phyloP scores from a whole-genome alignment of 2,329 filamentous ascomycete species.

The Ascochyta clinopodiicola region DNA sequence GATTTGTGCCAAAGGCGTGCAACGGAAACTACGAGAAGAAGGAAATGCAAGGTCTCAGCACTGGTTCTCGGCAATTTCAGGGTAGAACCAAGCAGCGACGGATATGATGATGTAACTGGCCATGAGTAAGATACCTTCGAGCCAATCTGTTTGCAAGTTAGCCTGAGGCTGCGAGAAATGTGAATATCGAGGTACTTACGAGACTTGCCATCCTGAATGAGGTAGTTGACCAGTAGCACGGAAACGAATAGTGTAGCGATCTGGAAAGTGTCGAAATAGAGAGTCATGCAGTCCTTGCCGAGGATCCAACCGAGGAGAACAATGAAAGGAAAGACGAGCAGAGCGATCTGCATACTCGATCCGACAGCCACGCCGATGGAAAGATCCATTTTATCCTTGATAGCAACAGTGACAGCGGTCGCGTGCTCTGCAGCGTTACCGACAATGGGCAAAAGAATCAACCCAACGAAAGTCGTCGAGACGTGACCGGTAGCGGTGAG shows the following conservation, averaged over 20 bases:
- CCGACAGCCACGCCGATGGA: slow-evolving; percentile 71
- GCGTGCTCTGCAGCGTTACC: slow-evolving; percentile 72
- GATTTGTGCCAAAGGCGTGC: not conserved
- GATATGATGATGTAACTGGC: slow-evolving; percentile 68
- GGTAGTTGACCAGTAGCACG: slow-evolving; percentile 65
- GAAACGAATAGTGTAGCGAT: slow-evolving; percentile 69
- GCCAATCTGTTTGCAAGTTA: slow-evolving; percentile 54
- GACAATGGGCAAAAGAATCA: slow-evolving; percentile 70
- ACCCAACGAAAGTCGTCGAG: slow-evolving; percentile 66
- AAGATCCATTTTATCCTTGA: slow-evolving; percentile 74
- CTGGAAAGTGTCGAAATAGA: slow-evolving; percentile 89
- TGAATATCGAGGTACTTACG: slow-evolving; percentile 33
- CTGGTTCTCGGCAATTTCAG: slow-evolving; percentile 26
- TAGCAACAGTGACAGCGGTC: slow-evolving; percentile 66
- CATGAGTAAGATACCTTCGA: slow-evolving; percentile 67
- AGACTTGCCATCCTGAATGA: slow-evolving; percentile 67
- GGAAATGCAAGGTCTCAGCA: not conserved
- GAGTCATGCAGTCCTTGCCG: slow-evolving; percentile 68
- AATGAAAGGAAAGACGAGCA: slow-evolving; percentile 66
- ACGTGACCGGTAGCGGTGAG: slow-evolving; percentile 58
- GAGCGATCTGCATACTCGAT: slow-evolving; percentile 69
- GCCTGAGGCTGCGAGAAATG: not conserved
- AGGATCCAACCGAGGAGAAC: slow-evolving; percentile 68
- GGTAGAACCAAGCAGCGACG: slow-evolving; percentile 63
- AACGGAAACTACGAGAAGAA: not conserved